These are phyloP conservation scores for Endocladia muricata DNA, from an alignment of 31 red algal species.

Conservation along the genomic window DNA sequence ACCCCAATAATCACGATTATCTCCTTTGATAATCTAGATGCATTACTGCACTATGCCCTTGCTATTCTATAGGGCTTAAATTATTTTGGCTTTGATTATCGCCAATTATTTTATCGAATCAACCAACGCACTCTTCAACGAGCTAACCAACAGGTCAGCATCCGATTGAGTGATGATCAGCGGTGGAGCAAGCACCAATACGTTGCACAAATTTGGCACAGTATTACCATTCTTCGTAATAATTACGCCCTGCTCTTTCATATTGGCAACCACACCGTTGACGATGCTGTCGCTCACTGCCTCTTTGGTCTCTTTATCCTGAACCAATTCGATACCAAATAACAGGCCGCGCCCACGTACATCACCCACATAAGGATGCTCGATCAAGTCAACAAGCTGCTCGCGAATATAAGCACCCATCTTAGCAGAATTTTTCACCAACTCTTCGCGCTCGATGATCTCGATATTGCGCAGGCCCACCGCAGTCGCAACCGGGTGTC, in stretches of 20 bases:
- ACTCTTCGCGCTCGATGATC: not conserved
- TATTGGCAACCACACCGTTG: not conserved
- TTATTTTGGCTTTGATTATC: too few species aligned
- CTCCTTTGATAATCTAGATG: too few species aligned
- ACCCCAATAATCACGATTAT: conserved; percentile 27
- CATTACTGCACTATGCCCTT: too few species aligned
- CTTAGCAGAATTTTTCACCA: not conserved
- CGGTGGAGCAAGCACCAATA: not conserved
- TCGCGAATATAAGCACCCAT: too few species aligned
- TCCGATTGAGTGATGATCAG: too few species aligned
- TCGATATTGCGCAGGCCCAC: not conserved
- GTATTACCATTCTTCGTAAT: not conserved
- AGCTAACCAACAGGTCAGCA: too few species aligned
- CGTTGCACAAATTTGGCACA: not conserved
- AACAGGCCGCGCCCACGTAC: not conserved
- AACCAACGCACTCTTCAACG: too few species aligned
- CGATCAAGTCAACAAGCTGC: too few species aligned
- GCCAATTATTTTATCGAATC: too few species aligned
- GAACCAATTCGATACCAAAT: not conserved
- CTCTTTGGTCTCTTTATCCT: conserved; percentile 2
- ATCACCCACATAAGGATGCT: not conserved
- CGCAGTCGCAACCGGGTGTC: not conserved
- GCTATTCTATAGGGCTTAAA: too few species aligned
- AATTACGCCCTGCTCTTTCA: not conserved
- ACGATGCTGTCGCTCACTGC: not conserved